These are phyloP conservation scores for Rhynchosporium secalis DNA, from an alignment of 2,329 filamentous ascomycete species.

Conservation along the genomic window DNA sequence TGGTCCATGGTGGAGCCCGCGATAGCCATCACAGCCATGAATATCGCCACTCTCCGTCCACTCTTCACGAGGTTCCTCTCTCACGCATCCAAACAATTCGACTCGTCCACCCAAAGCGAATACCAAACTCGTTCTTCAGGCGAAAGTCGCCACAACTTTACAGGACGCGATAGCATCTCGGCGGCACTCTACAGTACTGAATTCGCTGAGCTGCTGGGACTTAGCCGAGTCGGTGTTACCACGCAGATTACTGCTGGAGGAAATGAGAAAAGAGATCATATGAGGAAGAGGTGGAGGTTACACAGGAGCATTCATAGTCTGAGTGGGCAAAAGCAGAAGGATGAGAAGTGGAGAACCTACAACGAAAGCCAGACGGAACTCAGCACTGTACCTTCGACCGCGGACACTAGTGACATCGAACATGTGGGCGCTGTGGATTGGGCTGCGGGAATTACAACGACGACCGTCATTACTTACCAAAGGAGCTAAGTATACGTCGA, in stretches of 20 bases:
- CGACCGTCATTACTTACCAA: constrained; percentile 22
- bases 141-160: constrained; percentile 8
- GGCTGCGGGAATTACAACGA: constrained; percentile 25
- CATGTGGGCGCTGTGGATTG: constrained; percentile 17
- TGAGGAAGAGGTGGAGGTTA: constrained; percentile 17
- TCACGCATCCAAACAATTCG: constrained; percentile 27
- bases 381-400: constrained; percentile 1
- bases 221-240: constrained; percentile 30
- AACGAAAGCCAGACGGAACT: constrained; percentile 31
- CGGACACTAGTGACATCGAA: background rate
- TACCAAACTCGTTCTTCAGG: constrained; percentile 16
- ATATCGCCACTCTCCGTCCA: constrained; percentile 44
- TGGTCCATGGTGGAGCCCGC: constrained; percentile 48
- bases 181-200: constrained; percentile 31
- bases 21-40: constrained; percentile 45
- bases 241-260: constrained; percentile 31
- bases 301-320: constrained; percentile 1
- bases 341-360: constrained; percentile 3
- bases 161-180: constrained; percentile 11
- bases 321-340: background rate
- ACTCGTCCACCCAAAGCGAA: constrained; percentile 21
- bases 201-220: constrained; percentile 33
- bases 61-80: constrained; percentile 36
- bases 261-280: constrained; percentile 17
- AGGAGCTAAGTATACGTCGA: background rate